These are phyloP conservation scores for Nothomitra cinnamomea DNA, from an alignment of 2,329 filamentous ascomycete species.

Conservation along the genomic window DNA sequence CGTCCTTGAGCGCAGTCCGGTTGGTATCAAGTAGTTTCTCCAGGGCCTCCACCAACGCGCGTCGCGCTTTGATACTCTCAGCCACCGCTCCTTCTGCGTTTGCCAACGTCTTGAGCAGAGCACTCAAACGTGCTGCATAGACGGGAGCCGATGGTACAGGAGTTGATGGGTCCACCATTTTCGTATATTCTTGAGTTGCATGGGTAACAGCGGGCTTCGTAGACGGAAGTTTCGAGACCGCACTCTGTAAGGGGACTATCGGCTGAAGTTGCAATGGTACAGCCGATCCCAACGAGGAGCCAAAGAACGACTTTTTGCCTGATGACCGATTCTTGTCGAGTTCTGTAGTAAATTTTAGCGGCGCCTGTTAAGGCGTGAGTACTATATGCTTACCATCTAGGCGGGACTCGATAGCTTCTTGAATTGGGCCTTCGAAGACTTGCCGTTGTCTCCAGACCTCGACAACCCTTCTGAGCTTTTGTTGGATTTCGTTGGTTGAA, in stretches of 20 bases:
- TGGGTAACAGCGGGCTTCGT: slow-evolving; percentile 49
- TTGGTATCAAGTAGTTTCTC: slow-evolving; percentile 69
- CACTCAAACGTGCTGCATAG: slow-evolving; percentile 75
- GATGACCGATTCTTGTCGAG: slow-evolving; percentile 36
- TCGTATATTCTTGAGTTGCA: slow-evolving; percentile 70
- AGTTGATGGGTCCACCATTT: slow-evolving; percentile 55
- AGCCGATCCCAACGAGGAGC: slow-evolving; percentile 54
- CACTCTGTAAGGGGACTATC: slow-evolving; percentile 57
- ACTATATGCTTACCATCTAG: slow-evolving; percentile 46
- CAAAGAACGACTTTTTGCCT: slow-evolving; percentile 37
- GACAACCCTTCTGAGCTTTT: slow-evolving; percentile 72
- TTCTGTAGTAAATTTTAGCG: slow-evolving; percentile 30
- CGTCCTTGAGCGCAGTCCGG: slow-evolving; percentile 47
- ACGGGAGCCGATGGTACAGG: slow-evolving; percentile 68
- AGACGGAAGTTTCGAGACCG: slow-evolving; percentile 53
- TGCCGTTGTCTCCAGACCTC: slow-evolving; percentile 82
- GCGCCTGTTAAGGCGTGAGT: not conserved
- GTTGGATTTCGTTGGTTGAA: slow-evolving; percentile 68
- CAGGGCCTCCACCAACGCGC: slow-evolving; percentile 58
- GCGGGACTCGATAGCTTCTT: slow-evolving; percentile 62
- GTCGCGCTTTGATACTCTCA: slow-evolving; percentile 74
- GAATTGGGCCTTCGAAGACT: slow-evolving; percentile 70
- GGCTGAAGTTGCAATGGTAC: slow-evolving; percentile 62
- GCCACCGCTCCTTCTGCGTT: slow-evolving; percentile 78
- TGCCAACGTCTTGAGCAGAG: slow-evolving; percentile 75